Conservation (phyloP, 2,329 filamentous ascomycete genomes). For the Trichoderma arundinaceum region DNA sequence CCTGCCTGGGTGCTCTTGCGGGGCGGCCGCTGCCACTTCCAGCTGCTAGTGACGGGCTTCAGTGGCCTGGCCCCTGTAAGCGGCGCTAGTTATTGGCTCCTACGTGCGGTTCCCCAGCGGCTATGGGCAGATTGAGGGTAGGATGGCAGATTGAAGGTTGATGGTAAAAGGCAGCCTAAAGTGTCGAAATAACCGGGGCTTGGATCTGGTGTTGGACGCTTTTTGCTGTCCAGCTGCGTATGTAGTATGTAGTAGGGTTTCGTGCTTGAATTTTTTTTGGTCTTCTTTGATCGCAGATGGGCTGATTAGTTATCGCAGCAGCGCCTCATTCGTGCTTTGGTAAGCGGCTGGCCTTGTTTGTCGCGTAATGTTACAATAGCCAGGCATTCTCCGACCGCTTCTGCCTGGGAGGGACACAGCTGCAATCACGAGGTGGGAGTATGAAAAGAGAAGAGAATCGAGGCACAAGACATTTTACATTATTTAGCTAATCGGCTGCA, state of each 20-base stretch:
- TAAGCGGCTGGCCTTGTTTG: slow-evolving; percentile 18
- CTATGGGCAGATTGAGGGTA: background rate
- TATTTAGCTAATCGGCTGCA: background rate
- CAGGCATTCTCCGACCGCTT: slow-evolving; percentile 5
- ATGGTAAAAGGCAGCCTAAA: too few relatives aligned
- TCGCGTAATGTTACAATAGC: background rate
- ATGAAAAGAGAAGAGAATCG: background rate
- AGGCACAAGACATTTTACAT: background rate
- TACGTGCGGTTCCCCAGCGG: background rate
- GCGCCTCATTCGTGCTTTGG: background rate
- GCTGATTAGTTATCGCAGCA: background rate
- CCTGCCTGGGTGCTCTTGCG: slow-evolving; percentile 13
- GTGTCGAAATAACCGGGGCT: background rate
- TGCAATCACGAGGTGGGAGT: background rate
- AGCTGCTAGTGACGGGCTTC: slow-evolving; percentile 21
- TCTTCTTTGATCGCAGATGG: background rate
- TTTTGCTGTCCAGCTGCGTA: background rate
- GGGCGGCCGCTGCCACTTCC: slow-evolving; percentile 16
- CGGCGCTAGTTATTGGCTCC: slow-evolving; percentile 14
- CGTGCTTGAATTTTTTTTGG: background rate
- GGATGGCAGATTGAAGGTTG: background rate
- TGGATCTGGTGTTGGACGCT: background rate
- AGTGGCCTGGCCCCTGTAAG: slow-evolving; percentile 20
- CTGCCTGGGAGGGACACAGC: background rate
- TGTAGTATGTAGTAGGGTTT: too few relatives aligned